Evolutionary conservation across 768 basidiomycete genomes (phyloP), one percentile per base, ranked within the genome.

Genomic region (Podaxis sp.): DNA sequence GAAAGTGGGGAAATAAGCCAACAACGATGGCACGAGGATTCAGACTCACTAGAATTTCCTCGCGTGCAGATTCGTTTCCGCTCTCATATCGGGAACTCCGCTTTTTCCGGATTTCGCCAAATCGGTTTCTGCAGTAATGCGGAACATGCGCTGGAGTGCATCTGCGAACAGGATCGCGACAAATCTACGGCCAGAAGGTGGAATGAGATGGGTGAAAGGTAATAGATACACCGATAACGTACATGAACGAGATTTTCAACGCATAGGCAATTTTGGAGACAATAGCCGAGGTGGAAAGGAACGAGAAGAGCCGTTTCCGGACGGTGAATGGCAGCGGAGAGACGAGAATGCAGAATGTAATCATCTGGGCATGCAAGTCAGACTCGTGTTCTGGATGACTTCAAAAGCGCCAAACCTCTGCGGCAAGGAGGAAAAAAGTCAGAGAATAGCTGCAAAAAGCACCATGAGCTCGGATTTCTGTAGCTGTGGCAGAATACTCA

Each of bases 171-270:
- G 81, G 2, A 98, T 83, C 1, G 79, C 91, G 1, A 97, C 86
- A 69, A 96, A 95, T 65, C 91, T 89, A 58, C 17, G 15, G 36
- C 4, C 15, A 17, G 22, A 19, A 22, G 29, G 12, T 9, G 5
- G 52, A 24, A 22, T 47, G 9, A 47, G 22, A 15, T 4, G 9
- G 7, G 4, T 15, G 2, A 11, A 29, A 7, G 51, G 38, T 13
- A 62, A 53, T 24, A 61, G 38, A 40, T 55, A 40, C 22, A 50
- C 67, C 61, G 74, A 70, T 52, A 55, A 74, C 85, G 50, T 61
- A 92, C 91, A 97, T 95, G 81, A 96, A 97, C 8, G 93, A 89
- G 64, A 97, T 96, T 74, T 96, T 96, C 70, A 97, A 82, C 22
- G 80, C 94, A 72, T 97, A 97, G 6, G 94, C 92, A 62, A 96